Evolutionary conservation across 139 green algal genomes (phyloP).

Genomic region (Closterium sp.): DNA sequence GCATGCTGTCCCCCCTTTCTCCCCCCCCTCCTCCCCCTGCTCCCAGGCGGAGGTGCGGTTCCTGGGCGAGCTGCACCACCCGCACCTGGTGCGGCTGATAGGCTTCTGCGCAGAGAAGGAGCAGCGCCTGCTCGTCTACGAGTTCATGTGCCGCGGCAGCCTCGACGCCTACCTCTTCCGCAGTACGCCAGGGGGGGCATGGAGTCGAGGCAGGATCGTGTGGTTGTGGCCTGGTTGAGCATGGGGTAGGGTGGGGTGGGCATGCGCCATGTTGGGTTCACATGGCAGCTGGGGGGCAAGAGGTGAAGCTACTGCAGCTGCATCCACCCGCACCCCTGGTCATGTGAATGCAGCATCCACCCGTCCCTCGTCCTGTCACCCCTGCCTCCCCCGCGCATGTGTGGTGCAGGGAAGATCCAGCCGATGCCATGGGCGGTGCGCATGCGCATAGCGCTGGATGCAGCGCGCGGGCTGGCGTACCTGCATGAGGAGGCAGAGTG

Average conservation of each 20-base stretch:
- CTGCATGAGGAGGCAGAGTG: conserved; percentile 50
- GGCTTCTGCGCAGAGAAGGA: conserved; percentile 36
- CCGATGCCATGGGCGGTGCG: conserved; percentile 17
- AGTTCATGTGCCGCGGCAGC: conserved; percentile 42
- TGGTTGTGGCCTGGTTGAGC: not conserved
- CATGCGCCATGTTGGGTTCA: not conserved
- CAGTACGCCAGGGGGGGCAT: not conserved
- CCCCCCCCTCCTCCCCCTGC: no score
- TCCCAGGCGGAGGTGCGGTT: conserved; percentile 25
- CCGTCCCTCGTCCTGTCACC: not conserved
- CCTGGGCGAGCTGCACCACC: conserved; percentile 32
- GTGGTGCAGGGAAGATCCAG: not conserved
- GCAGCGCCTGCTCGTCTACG: conserved; percentile 24
- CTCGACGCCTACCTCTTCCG: conserved; percentile 31
- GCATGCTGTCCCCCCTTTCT: no score
- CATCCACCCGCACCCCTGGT: not conserved
- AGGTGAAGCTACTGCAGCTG: not conserved
- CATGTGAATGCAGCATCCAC: not conserved
- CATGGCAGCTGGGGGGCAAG: not conserved
- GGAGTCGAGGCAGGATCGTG: no score
- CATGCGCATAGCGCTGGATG: conserved; percentile 33
- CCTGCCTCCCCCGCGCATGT: not conserved
- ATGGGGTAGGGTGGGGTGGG: not conserved
- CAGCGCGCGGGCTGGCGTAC: conserved; percentile 42
- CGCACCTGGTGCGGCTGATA: conserved; percentile 39